Evolutionary conservation across 1,284 basidiomycete genomes (phyloP).

Genomic region (Papiliotrema terrestris): DNA sequence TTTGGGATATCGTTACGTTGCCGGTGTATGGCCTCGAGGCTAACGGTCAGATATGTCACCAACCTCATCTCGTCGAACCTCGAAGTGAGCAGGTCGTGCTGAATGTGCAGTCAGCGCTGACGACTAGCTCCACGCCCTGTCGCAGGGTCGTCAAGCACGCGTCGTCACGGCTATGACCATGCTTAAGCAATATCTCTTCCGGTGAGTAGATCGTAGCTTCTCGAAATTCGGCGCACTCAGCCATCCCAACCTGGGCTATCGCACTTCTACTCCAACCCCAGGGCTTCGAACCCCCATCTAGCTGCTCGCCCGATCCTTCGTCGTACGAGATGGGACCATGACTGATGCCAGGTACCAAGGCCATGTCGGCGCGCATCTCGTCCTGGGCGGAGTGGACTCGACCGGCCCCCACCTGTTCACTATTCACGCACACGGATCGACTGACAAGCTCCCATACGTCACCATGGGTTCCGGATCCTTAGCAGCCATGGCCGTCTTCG

Average conservation of each 20-base stretch:
- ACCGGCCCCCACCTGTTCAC: constrained; percentile 96
- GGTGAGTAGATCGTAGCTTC: no score
- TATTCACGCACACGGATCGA: constrained; percentile 93
- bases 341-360: constrained; percentile 73
- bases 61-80: constrained; percentile 91
- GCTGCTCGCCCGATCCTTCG: neutral
- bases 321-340: no score
- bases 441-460: constrained; percentile 97
- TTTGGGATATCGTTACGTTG: neutral
- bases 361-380: constrained; percentile 89
- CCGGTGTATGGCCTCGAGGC: neutral
- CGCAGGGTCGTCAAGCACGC: constrained; percentile 78
- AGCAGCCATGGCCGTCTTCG: constrained; percentile 98
- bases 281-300: neutral
- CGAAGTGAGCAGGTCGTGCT: constrained; percentile 51
- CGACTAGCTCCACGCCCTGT: constrained; percentile 66
- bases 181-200: constrained; percentile 83
- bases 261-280: neutral
- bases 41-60: constrained; percentile 64
- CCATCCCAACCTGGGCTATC: no score
- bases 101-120: constrained; percentile 10
- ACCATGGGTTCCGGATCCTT: constrained; percentile 97
- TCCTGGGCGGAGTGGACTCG: constrained; percentile 91
- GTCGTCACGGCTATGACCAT: constrained; percentile 98
- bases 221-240: no score